These are phyloP conservation scores for Neurospora tetrasperma DNA, from an alignment of 495 filamentous ascomycete species.

Conservation along the genomic window DNA sequence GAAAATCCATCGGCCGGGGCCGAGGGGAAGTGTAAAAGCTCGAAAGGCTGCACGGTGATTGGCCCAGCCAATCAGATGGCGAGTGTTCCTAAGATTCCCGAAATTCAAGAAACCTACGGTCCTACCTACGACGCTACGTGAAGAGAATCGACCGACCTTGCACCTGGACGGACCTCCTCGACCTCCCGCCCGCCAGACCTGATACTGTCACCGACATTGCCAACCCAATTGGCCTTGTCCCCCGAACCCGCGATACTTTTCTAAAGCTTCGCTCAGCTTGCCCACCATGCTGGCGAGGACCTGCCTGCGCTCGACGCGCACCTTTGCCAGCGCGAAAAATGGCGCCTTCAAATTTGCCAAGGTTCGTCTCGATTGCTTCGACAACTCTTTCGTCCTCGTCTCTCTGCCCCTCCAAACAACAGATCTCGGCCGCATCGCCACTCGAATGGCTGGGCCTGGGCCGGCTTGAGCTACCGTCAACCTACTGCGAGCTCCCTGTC, in stretches of 20 bases:
- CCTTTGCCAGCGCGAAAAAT: conserved; percentile 59
- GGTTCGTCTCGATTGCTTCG: conserved; percentile 35
- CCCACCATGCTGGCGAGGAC: conserved; percentile 79
- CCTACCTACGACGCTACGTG: neutral
- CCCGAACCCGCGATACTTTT: conserved; percentile 21
- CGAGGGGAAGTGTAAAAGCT: neutral
- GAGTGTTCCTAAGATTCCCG: conserved; percentile 30
- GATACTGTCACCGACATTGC: conserved; percentile 22
- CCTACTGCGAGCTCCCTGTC: neutral
- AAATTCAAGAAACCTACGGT: conserved; percentile 26
- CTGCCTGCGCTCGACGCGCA: conserved; percentile 68
- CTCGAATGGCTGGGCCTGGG: neutral
- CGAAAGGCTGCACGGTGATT: conserved; percentile 10
- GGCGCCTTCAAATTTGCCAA: conserved; percentile 47
- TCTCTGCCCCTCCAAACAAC: neutral
- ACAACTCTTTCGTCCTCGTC: neutral
- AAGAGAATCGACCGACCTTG: neutral
- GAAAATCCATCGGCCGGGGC: conserved; percentile 18
- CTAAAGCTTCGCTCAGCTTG: conserved; percentile 37
- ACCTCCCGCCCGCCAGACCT: conserved; percentile 17
- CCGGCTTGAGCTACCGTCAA: neutral
- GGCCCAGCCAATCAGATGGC: conserved; percentile 19
- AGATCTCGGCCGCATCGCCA: neutral
- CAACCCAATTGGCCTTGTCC: conserved; percentile 31
- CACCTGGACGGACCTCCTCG: conserved; percentile 20